phyloP scores from a whole-genome alignment of 495 filamentous ascomycete species.

The Neurospora tetrasperma region DNA sequence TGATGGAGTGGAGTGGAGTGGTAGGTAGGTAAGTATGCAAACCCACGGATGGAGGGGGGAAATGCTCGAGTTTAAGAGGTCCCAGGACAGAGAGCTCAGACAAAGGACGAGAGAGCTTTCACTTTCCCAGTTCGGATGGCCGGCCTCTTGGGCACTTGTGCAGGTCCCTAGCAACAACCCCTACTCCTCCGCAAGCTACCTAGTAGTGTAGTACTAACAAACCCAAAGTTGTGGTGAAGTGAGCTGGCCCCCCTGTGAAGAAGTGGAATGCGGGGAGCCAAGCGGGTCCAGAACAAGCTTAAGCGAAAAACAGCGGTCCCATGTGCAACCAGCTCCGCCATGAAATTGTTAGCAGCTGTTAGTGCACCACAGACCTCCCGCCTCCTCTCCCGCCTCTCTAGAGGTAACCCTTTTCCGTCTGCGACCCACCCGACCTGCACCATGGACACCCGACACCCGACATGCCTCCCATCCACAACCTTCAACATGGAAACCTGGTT shows the following conservation, averaged over 20 bases:
- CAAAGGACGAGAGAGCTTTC: not conserved
- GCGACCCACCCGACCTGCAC: too few species aligned
- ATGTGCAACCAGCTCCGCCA: not conserved
- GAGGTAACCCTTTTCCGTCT: too few species aligned
- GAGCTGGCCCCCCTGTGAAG: not conserved
- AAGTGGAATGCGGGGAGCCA: not conserved
- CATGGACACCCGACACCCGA: too few species aligned
- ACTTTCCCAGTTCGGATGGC: not conserved
- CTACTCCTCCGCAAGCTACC: not conserved
- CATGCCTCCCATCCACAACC: too few species aligned
- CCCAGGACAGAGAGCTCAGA: not conserved
- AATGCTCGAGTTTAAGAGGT: not conserved
- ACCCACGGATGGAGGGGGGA: not conserved
- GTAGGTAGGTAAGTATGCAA: not conserved
- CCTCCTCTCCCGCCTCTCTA: not conserved
- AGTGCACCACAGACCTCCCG: not conserved
- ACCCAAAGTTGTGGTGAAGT: not conserved
- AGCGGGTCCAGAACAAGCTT: not conserved
- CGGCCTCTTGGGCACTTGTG: not conserved
- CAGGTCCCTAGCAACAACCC: not conserved
- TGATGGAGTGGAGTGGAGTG: not conserved
- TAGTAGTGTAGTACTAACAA: not conserved
- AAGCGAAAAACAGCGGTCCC: not conserved
- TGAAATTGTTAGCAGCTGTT: not conserved
- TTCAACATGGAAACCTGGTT: too few species aligned